Evolutionary conservation across 495 filamentous ascomycete species (phyloP), one percentile per base, ranked within the genome.

Genomic region (Filosporella fistucella): DNA sequence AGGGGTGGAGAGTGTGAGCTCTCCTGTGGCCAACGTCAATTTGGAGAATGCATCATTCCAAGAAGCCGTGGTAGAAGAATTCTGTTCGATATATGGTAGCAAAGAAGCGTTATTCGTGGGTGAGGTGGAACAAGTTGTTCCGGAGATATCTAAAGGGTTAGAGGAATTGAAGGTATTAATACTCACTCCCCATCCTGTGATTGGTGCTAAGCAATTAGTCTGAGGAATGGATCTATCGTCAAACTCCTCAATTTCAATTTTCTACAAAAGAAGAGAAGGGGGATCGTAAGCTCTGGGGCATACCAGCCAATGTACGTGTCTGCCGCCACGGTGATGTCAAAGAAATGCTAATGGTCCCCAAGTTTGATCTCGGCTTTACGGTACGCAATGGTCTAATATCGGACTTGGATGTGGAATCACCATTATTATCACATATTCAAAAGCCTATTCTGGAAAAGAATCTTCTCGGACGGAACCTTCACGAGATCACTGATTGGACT

Each of bases 1-100:
- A 43, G 93, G 94, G 0, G 89, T 96, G n/a, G 88, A 91, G 59
- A 97, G 93, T 61, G 89, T 96, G 12, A 81, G 86, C 47, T 93
- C 88, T 14, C 79, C 84, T 0, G 80, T 97, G 13, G 72, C 78
- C 17, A 97, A 98, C 72, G 81, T 95, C 6, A 64, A 67, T 0
- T 45, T 80, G 2, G 23, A 26, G 4, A 68, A 63, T 14, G 58
- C 56, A 2, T 61, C 63, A 9, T 88, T 88, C 62, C 58, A 67
- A 26, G 49, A 63, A 1, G 71, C 71, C 28, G 77, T 80, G 4
- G 63, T 72, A 29, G 54, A 38, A 1, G 69, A 77, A 63, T 83
- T 82, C 69, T 42, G 60, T 25, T 24, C 26, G 25, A 74, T 85
- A 69, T 84, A 88, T 61, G 62, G 52, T n/a, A 47, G 32, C 1